Percentiles rank a stretch among this genome's conserved stretches.
These are phyloP conservation scores for Carex kokanica DNA, from an alignment of 176 grass and related monocot genomes.

Conservation along the genomic window DNA sequence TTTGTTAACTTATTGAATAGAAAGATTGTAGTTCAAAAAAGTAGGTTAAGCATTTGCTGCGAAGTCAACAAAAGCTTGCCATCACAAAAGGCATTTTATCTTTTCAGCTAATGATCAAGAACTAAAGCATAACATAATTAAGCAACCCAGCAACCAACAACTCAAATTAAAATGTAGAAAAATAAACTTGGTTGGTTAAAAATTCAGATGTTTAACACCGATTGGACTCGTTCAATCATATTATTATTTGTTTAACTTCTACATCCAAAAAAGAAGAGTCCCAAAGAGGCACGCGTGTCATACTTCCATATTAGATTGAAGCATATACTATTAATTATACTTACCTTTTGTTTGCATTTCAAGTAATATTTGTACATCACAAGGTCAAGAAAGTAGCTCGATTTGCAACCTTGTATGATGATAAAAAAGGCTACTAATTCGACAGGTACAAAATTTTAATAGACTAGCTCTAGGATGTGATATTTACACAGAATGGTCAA, in stretches of 20 bases:
- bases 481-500: background rate
- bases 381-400: background rate
- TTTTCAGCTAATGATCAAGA: conserved; percentile 3
- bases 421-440: background rate
- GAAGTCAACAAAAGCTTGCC: background rate
- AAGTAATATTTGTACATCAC: background rate
- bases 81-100: background rate
- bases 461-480: background rate
- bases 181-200: background rate
- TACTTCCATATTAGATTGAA: background rate
- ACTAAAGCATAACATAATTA: background rate
- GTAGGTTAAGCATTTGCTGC: conserved; percentile 11
- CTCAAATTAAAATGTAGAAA: conserved; percentile 4
- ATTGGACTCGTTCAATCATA: background rate
- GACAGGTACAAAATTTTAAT: background rate
- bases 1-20: background rate
- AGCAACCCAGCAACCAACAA: conserved; percentile 1
- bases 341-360: background rate
- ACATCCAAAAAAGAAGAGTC: background rate
- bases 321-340: background rate
- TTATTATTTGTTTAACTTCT: background rate
- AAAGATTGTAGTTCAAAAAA: conserved; percentile 17
- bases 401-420: background rate
- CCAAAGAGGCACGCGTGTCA: background rate
- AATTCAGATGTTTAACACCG: background rate